Evolutionary conservation across 1,284 basidiomycete species (phyloP).

Genomic region (Anthracocystis panici-leucophaei): DNA sequence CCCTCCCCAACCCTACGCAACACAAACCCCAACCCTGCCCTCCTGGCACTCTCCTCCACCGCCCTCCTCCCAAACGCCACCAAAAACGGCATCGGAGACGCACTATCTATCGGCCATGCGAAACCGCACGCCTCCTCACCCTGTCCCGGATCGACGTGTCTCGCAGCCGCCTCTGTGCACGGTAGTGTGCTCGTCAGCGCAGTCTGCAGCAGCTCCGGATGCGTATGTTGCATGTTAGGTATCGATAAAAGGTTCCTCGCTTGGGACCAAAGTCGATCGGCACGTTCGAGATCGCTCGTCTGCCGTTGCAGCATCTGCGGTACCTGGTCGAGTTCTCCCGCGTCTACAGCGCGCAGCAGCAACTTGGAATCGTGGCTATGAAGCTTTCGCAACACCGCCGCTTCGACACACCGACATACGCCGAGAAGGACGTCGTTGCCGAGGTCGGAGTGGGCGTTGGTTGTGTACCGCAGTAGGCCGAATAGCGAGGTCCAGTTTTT

Average conservation of each 20-base stretch:
- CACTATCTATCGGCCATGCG: constrained; percentile 33
- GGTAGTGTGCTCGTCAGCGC: not conserved
- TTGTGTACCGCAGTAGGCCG: constrained; percentile 47
- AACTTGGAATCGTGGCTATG: constrained; percentile 40
- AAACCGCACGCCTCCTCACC: not conserved
- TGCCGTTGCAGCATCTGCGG: constrained; percentile 4
- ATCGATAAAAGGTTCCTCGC: constrained; percentile 16
- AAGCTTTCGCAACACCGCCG: constrained; percentile 45
- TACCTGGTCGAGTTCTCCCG: not conserved
- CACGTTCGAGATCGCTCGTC: constrained; percentile 12
- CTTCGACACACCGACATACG: constrained; percentile 50
- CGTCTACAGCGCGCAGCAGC: not conserved
- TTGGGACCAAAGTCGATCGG: constrained; percentile 19
- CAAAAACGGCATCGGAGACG: constrained; percentile 25
- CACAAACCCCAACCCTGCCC: not conserved
- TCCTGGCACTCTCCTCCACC: constrained; percentile 17
- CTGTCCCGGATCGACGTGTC: constrained; percentile 6
- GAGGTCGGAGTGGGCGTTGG: constrained; percentile 32
- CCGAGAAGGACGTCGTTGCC: constrained; percentile 45
- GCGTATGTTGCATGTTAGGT: not conserved
- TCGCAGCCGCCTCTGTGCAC: constrained; percentile 7
- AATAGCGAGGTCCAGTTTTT: constrained; percentile 54
- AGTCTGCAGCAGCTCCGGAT: constrained; percentile 6
- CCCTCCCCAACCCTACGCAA: not conserved
- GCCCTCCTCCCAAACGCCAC: constrained; percentile 41